phyloP scores from a whole-genome alignment of 1,284 basidiomycete genomes.

The Stygiomarasmius scandens region DNA sequence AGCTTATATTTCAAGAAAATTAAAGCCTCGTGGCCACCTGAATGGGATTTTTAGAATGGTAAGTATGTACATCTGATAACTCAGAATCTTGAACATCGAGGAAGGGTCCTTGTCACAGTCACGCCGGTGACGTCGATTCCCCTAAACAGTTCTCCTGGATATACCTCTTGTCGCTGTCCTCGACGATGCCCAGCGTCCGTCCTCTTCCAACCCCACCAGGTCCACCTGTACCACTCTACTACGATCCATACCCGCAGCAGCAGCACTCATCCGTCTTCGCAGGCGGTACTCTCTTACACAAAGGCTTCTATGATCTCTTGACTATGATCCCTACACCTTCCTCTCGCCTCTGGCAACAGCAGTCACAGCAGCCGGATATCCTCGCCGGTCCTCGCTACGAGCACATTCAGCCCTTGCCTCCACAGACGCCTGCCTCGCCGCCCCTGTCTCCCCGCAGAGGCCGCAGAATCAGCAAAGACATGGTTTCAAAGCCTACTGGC shows the following conservation, averaged over 20 bases:
- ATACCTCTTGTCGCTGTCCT: background rate
- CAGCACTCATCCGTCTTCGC: conserved; percentile 53
- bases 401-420: conserved; percentile 37
- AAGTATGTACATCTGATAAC: too few relatives aligned
- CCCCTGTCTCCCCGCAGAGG: conserved; percentile 52
- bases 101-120: background rate
- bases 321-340: conserved; percentile 76
- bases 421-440: conserved; percentile 25
- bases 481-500: conserved; percentile 82
- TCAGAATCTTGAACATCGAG: too few relatives aligned
- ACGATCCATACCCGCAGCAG: conserved; percentile 45
- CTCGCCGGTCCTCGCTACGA: conserved; percentile 69
- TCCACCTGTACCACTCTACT: conserved; percentile 47
- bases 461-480: conserved; percentile 79
- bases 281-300: conserved; percentile 74
- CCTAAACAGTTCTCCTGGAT: background rate
- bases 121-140: background rate
- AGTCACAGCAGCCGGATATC: conserved; percentile 32
- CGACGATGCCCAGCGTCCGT: conserved; percentile 22
- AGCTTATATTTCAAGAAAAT: conserved; percentile 27
- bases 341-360: conserved; percentile 56
- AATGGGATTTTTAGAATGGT: too few relatives aligned
- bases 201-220: conserved; percentile 49
- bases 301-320: conserved; percentile 86
- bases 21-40: conserved; percentile 43